Base-by-base conservation (phyloP, 352 stramenopile species). In the Pythium rishiriense region DNA sequence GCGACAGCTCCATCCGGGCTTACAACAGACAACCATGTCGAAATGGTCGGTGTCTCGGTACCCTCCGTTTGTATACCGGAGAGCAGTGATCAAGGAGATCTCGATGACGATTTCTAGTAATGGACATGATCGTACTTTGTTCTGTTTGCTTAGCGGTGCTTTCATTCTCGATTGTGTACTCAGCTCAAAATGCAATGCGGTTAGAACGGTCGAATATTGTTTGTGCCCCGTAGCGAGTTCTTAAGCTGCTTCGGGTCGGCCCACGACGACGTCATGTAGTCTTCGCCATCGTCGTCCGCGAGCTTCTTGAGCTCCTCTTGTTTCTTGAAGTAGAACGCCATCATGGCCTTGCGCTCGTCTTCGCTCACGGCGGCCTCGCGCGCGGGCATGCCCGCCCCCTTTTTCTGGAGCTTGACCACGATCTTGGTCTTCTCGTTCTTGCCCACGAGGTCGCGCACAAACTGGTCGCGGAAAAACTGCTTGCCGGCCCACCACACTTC, bases 341-440 rank as follows among this genome's bases (percentile, higher is more conserved):
- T 98, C 94, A 98, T 99, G 29, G 94, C 93, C 77, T 98, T 98
- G 50, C 94, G 88, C 69, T 99, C 97, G 24, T 97, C 94, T 65
- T 98, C 96, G 54, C 81, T 97, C 29, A 98, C 84, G 4, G 71
- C 85, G 0, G 82, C 82, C 62, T 94, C 83, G 22, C 83, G 82
- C 37, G 79, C 79, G 0, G 96, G 97, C 57, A 96, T 85, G 21
- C 96, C 96, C 29, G 66, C 79, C 31, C 89, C 91, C 66, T 94
- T 89, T 39, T 85, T 88, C 70, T 98, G 90, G 47, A 99, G 76
- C 72, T 98, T 98, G 33, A 85, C 82, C 41, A 94, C 79, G 3
- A 95, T 66, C 70, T 93, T 97, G 45, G 93, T 96, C 69, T 99
- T 99, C 65, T 99, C 96, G 70, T 99, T 99, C 68, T 91, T 95